These are phyloP conservation scores for Echites panduratus DNA, from an alignment of 257 asterid genomes.

Conservation along the genomic window DNA sequence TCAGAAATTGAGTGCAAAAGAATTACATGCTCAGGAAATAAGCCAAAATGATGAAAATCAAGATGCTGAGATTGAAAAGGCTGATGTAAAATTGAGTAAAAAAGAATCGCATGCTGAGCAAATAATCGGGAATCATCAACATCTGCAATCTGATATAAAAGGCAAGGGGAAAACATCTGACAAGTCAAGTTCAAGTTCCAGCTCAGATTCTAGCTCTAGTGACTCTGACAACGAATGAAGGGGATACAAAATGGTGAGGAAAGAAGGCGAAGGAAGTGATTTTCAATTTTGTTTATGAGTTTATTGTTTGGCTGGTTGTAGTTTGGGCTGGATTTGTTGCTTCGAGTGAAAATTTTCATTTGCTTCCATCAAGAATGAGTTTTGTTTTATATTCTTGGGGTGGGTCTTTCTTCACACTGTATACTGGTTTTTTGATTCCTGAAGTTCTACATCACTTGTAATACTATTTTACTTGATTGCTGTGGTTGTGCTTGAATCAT, in stretches of 20 bases:
- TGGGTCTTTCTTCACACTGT: no score
- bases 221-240: constrained; percentile 48
- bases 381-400: constrained; percentile 50
- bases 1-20: constrained; percentile 3
- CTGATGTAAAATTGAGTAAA: neutral
- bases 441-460: no score
- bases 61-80: constrained; percentile 15
- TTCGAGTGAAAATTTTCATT: constrained; percentile 14
- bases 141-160: constrained; percentile 18
- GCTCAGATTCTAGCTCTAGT: constrained; percentile 59
- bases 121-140: neutral
- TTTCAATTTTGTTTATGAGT: constrained; percentile 5
- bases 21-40: neutral
- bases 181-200: constrained; percentile 50
- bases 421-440: no score
- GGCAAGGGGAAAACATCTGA: constrained; percentile 30
- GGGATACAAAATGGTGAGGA: neutral
- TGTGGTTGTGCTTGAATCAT: no score
- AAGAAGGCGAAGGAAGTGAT: constrained; percentile 1
- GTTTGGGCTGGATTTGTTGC: constrained; percentile 16
- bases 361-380: constrained; percentile 51
- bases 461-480: no score
- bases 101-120: neutral
- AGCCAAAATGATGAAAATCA: constrained; percentile 1
- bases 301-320: constrained; percentile 3